Percentiles rank a stretch among this genome's conserved stretches.
Conservation (phyloP, 2,329 filamentous ascomycete species). For the Aspergillus sp. region DNA sequence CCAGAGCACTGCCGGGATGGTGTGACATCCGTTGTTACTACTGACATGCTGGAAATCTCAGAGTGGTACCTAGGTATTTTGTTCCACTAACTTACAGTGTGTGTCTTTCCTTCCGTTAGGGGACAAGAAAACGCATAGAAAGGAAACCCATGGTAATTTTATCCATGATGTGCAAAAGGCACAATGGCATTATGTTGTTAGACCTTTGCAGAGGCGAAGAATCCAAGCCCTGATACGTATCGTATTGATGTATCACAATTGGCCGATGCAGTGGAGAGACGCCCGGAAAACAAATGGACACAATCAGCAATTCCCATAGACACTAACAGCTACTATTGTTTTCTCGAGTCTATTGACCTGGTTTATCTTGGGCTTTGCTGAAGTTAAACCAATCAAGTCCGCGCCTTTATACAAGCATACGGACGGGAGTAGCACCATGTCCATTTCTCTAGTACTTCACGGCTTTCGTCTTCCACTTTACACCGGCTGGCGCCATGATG, state of each 20-base stretch:
- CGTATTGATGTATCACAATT: slow-evolving; percentile 18
- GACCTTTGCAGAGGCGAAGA: neutral
- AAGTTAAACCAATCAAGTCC: neutral
- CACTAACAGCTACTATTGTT: neutral
- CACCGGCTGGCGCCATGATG: slow-evolving; percentile 6
- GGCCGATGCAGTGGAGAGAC: slow-evolving; percentile 1
- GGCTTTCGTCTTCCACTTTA: neutral
- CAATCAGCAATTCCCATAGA: neutral
- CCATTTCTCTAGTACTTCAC: neutral
- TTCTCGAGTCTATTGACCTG: neutral
- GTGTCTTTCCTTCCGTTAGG: no score
- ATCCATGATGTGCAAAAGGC: no score
- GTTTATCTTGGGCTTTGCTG: neutral
- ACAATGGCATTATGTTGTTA: no score
- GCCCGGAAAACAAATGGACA: neutral
- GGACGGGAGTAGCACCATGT: no score
- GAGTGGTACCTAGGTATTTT: no score
- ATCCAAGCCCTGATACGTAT: slow-evolving; percentile 3
- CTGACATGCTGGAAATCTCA: no score
- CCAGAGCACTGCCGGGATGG: no score
- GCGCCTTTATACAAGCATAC: neutral
- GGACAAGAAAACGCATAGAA: no score
- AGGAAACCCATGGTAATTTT: no score
- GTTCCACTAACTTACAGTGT: no score
- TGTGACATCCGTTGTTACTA: no score